Base-by-base conservation (phyloP, 140 eudicot genomes). In the Stevia rebaudiana region DNA sequence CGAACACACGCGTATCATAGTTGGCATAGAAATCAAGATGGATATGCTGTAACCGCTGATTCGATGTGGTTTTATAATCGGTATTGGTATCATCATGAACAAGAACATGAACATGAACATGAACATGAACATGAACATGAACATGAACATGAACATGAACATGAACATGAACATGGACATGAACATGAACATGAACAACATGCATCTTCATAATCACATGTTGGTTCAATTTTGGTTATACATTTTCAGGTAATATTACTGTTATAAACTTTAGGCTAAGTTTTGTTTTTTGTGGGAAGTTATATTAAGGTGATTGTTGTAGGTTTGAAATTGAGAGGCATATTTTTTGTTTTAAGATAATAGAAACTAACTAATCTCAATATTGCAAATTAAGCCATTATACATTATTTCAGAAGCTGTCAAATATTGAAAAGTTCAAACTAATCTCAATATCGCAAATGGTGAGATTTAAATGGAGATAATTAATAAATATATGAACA, bases 11-110 rank as follows among this genome's bases (percentile, higher is more conserved):
- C 96, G 3, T 78, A 72, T 61, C 88, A 71, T 72, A 73, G 82
- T 50, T 88, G 96, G 96, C 94, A 88, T 39, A 85, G 96, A 37
- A 88, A 88, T 62, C 90, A 88, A 16, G 96, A 88, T 41, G 82
- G 83, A 22, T 73, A 82, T 21, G 75, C 84, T 3, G 82, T 76
- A 33, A 65, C 61, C 3, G 94, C 90, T 36, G 96, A 88, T 65
- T 78, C 89, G 1, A 44, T 65, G 28, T 80, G 83, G 94, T 80
- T 88, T 65, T 71, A 69, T 40, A 85, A 88, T 35, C 63, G 90
- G 57, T 78, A 65, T 57, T 88, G 90, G 90, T 64, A 82, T 64
- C 81, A 50, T 59, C 43, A 60, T 8, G 79, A 74, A 9, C 61
- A 10, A 23, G 73, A 66, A n/a, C n/a, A n/a, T n/a, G n/a, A n/a